Conservation (phyloP, 1,284 basidiomycete genomes). For the Moesziomyces sp. region DNA sequence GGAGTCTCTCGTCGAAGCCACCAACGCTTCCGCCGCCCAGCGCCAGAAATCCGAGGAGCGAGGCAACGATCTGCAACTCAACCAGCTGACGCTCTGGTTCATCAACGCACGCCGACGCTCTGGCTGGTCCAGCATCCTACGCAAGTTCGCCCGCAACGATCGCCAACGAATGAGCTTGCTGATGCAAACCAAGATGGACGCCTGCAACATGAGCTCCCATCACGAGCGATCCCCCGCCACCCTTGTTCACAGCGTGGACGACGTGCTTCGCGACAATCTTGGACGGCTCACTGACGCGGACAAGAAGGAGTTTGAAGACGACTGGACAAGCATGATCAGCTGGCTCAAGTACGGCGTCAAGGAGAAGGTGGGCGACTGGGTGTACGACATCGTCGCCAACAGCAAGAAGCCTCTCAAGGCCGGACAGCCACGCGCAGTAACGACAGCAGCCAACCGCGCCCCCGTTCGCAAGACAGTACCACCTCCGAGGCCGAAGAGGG, state of each 20-base stretch:
- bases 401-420: slow-evolving; percentile 25
- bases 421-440: slow-evolving; percentile 14
- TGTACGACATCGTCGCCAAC: slow-evolving; percentile 37
- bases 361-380: slow-evolving; percentile 55
- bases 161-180: slow-evolving; percentile 24
- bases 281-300: slow-evolving; percentile 14
- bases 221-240: neutral
- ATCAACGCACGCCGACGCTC: slow-evolving; percentile 65
- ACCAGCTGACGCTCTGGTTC: slow-evolving; percentile 63
- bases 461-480: slow-evolving; percentile 16
- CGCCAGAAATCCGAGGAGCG: neutral
- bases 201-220: slow-evolving; percentile 1
- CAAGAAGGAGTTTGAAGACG: slow-evolving; percentile 33
- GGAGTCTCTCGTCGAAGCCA: slow-evolving; percentile 37
- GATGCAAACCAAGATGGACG: slow-evolving; percentile 31
- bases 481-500: slow-evolving; percentile 9
- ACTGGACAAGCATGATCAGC: slow-evolving; percentile 49
- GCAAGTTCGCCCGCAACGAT: slow-evolving; percentile 48
- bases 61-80: slow-evolving; percentile 7
- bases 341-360: slow-evolving; percentile 53
- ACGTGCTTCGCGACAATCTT: slow-evolving; percentile 24
- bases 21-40: slow-evolving; percentile 28
- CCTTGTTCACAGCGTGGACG: slow-evolving; percentile 8
- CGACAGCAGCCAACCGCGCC: slow-evolving; percentile 23
- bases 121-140: slow-evolving; percentile 59